Evolutionary conservation across 371 early-diverging fungal species (phyloP), one percentile per base, ranked within the genome.

Genomic region (Rhizomucor pusillus): DNA sequence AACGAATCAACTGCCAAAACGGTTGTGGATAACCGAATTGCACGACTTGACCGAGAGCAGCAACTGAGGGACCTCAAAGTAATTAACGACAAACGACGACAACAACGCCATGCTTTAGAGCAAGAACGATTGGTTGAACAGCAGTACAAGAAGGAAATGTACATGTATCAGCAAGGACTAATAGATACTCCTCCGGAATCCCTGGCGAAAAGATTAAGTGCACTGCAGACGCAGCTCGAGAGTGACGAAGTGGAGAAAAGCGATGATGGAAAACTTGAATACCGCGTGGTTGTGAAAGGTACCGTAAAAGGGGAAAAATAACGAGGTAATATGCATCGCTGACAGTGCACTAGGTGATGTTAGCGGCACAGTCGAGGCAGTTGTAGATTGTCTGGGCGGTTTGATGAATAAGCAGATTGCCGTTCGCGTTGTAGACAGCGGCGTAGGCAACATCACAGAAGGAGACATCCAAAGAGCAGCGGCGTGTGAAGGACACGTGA

Each of bases 341-440:
- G 46, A 71, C 78, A 84, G 92, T 89, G 47, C 98, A 98, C 69
- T 79, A 84, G 93, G 90, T 49, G 98, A 98, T 68, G 98, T 98
- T 3, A 89, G 90, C 48, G 98, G 98, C 20, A 93, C 97, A 2
- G 81, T 93, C 9, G 98, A 97, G 65, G 97, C 98, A 0, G 80
- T 98, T 5, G 77, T 82, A 1, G 87, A 88, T 48, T 84, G 88
- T n/a, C 66, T 98, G 13, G 59, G 75, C 43, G 84, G 85, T 4
- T 64, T 98, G 18, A 92, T 93, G 2, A 81, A 76, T 25, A 85
- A 90, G 60, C 88, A 94, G 57, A 88, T 92, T 56, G 63, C 76
- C 9, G 77, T 86, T 47, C 82, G 85, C 23, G 85, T 96, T 9
- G 80, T 95, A 13, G 73, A 76, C 46, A 76, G 84, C 13, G 90